Evolutionary conservation across 495 filamentous ascomycete genomes (phyloP), one percentile per base, ranked within the genome.

Genomic region (Platismatia glauca): DNA sequence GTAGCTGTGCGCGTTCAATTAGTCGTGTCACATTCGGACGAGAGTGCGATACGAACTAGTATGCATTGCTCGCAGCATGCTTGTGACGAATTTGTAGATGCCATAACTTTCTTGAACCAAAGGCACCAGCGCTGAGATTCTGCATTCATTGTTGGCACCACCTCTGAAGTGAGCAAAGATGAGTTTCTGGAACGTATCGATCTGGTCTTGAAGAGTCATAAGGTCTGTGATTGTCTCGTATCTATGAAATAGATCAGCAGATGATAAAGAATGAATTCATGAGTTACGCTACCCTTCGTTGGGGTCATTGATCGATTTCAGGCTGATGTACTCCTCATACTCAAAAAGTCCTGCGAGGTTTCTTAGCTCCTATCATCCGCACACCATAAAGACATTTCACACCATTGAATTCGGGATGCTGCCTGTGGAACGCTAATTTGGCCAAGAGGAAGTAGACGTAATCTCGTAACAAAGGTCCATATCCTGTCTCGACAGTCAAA

Each of bases 381-480:
- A 22, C 35, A 20, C 22, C 29, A 27, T 22, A 13, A 34, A 59
- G 29, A 29, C 33, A 20, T 6, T 31, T 27, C 72, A 57, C 86
- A 82, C 94, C 94, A 73, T 97, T 97, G 81, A 98, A 98, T 74
- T 96, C 94, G 16, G 91, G 92, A 74, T 98, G 94, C 65, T 96
- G 89, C 64, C 90, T 84, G 75, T 97, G 95, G 79, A 98, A 98
- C 1, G 82, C 80, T 62, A 98, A 78, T 76, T 98, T 98, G 37
- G 93, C 88, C 61, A 95, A 83, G 31, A 98, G 83, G 76, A 90
- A 97, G 73, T 87, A 89, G 64, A 97, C 90, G 70, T 98, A 98
- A 81, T 97, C 94, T 64, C 86, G 84, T 69, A 98, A 96, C 70
- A 98, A 74, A 35, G 89, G 90, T 24, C 84, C 89, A 74, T 98